Evolutionary conservation across 768 basidiomycete species (phyloP), one percentile per base, ranked within the genome.

Genomic region (Coprinopsis marcescibilis): DNA sequence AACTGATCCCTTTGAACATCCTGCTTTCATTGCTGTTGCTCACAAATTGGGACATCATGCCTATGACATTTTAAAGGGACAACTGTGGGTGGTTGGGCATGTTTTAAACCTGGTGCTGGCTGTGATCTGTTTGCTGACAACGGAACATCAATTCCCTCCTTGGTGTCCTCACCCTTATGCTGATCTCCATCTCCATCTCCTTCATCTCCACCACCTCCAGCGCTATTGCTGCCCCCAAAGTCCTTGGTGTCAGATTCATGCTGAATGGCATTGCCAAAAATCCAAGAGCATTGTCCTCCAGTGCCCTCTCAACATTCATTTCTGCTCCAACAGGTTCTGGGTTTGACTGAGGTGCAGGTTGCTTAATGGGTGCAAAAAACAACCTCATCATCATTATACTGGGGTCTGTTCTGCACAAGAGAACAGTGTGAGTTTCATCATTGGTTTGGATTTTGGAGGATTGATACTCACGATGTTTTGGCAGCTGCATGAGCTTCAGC

Each of bases 41-140:
- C 29, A 15, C 52, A 50, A 10, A 33, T 44, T 1, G 61, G 59
- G 32, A 65, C 47, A 10, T 52, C 54, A 20, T 58, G 56, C 21
- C 52, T 50, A 4, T 32, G 45, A 12, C 55, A 51, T 50, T 59
- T 63, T 13, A 54, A 54, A 15, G 59, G 46, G 7, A 59, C 56
- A 3, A 32, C 30, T 8, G 30, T n/a, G n/a, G 30, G 30, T 8
- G n/a, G 30, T 8, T 8, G 30, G n/a, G n/a, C n/a, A n/a, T n/a
- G n/a, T n/a, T n/a, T n/a, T n/a, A n/a, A n/a, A n/a, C n/a, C n/a
- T n/a, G n/a, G n/a, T n/a, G n/a, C n/a, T n/a, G n/a, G n/a, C n/a
- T n/a, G n/a, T n/a, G n/a, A n/a, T n/a, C n/a, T n/a, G n/a, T n/a
- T n/a, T n/a, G n/a, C n/a, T n/a, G n/a, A n/a, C n/a, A n/a, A n/a